Evolutionary conservation across 1,284 basidiomycete species (phyloP).

Genomic region (Neotropicomus parvogracilis): DNA sequence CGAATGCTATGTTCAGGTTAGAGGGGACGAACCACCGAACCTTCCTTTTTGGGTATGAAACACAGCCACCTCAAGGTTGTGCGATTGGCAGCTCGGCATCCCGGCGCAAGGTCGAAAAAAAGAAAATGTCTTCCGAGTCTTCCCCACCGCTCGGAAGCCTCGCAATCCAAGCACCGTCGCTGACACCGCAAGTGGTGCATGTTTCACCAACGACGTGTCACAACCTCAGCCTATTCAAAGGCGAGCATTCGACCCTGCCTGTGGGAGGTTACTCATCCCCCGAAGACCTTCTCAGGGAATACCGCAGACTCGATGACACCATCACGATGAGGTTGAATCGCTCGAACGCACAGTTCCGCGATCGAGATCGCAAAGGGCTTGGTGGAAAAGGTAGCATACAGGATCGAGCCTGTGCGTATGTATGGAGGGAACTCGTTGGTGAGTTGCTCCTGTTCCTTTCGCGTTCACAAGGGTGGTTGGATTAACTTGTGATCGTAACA

Average conservation of each 20-base stretch:
- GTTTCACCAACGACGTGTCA: constrained; percentile 72
- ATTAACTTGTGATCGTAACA: constrained; percentile 32
- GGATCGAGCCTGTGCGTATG: constrained; percentile 70
- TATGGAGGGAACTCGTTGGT: constrained; percentile 86
- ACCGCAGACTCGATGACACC: constrained; percentile 79
- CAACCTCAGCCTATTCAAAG: constrained; percentile 81
- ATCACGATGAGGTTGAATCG: constrained; percentile 84
- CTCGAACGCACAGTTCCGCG: constrained; percentile 75
- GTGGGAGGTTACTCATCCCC: constrained; percentile 13
- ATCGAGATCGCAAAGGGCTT: constrained; percentile 51
- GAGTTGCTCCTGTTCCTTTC: constrained; percentile 16
- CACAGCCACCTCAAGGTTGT: constrained; percentile 22
- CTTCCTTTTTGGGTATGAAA: constrained; percentile 27
- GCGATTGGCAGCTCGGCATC: constrained; percentile 28
- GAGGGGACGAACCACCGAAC: constrained; percentile 29
- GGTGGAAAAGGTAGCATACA: constrained; percentile 49
- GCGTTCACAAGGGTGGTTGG: constrained; percentile 10
- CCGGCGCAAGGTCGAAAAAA: constrained; percentile 26
- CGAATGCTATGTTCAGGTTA: too few species aligned
- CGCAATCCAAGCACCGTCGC: constrained; percentile 61
- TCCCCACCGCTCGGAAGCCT: constrained; percentile 61
- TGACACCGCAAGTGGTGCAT: constrained; percentile 56
- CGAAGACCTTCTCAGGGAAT: constrained; percentile 80
- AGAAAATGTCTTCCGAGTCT: constrained; percentile 52
- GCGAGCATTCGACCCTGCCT: constrained; percentile 29